Evolutionary conservation across 441 rosid genomes (phyloP).

Genomic region (Melastoma candidum): DNA sequence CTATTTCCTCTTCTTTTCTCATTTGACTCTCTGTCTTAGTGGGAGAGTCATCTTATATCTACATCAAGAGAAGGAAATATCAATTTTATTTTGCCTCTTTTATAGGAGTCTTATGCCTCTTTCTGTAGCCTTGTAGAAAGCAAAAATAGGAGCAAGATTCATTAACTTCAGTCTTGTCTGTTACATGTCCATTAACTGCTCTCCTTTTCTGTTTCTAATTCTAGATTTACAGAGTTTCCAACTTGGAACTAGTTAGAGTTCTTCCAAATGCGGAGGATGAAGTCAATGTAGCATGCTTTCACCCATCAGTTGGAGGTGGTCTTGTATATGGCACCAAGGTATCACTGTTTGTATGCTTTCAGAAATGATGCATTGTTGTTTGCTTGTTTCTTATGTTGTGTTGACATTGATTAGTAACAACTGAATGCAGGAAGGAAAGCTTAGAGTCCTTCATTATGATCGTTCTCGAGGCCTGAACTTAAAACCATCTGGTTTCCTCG

Average conservation of each 20-base stretch:
- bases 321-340: slow-evolving; percentile 96
- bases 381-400: slow-evolving; percentile 7
- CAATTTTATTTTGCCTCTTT: too few relatives aligned
- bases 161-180: too few relatives aligned
- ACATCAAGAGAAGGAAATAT: too few relatives aligned
- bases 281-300: slow-evolving; percentile 89
- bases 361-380: background rate
- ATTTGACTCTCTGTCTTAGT: too few relatives aligned
- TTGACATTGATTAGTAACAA: slow-evolving; percentile 4
- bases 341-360: slow-evolving; percentile 4
- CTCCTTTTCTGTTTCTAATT: too few relatives aligned
- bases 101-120: too few relatives aligned
- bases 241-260: slow-evolving; percentile 90
- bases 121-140: too few relatives aligned
- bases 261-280: slow-evolving; percentile 91
- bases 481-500: slow-evolving; percentile 34
- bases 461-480: slow-evolving; percentile 40
- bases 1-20: too few relatives aligned
- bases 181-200: too few relatives aligned
- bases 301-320: slow-evolving; percentile 86
- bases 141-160: too few relatives aligned
- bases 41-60: too few relatives aligned
- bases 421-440: slow-evolving; percentile 78
- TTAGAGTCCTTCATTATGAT: slow-evolving; percentile 64
- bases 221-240: slow-evolving; percentile 92